Base-by-base conservation (phyloP, 306 rosid genomes). In the Notholithocarpus densiflorus region DNA sequence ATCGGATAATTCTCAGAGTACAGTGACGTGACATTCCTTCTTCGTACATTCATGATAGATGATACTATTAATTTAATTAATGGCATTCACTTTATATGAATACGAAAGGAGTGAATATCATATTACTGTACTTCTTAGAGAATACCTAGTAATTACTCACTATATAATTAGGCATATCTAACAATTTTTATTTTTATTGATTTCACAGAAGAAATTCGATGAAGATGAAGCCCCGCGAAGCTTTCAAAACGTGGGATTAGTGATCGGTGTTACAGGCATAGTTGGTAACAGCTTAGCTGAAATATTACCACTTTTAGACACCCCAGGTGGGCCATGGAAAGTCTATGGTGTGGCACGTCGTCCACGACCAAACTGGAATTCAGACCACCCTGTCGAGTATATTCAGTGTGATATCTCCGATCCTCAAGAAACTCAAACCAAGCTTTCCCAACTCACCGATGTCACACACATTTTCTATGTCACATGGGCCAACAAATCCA, bases 251-350 rank as follows among this genome's bases (percentile, higher is more conserved):
- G 93, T 89, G 12, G 97, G 87, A 0, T 68, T 92, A 0, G 79
- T 92, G 18, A 73, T 92, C 70, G 95, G 95, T 53, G 89, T 92
- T 3, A 89, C 97, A 0, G 95, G 95, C 27, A 89, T 92, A 62
- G 93, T 92, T 0, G 93, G 94, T 43, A 92, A 92, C 64, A 92
- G 97, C 87, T 87, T 92, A 6, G 94, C 97, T 52, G 97, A 92
- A 71, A 92, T 92, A 29, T 92, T 92, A 1, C 97, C 97, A 0
- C 89, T 89, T 23, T 57, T 86, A 14, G 93, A 92, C 76, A 88
- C 97, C 5, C 97, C 94, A 18, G 91, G 91, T 8, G 94, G 92
- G 0, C 91, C 85, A 52, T 92, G 97, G 97, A 90, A 92, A 34
- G 91, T 90, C 73, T 92, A 92, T 77, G 94, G 97, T 48, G 92